These are phyloP conservation scores for Blastobotrys proliferans DNA, from an alignment of 1,139 yeast species.

Conservation along the genomic window DNA sequence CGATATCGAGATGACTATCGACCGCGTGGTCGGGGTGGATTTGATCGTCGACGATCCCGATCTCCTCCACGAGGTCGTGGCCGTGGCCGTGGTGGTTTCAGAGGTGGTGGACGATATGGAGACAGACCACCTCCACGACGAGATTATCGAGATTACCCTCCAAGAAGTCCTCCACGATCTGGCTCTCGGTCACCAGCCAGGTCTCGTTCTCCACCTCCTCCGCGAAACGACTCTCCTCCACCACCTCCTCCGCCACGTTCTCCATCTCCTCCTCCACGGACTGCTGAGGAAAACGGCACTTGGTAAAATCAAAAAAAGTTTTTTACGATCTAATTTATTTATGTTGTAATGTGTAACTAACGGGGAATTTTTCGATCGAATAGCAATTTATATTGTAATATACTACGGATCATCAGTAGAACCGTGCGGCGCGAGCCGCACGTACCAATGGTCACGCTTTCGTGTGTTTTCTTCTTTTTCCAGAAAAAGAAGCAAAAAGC, in stretches of 20 bases:
- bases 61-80: slow-evolving; percentile 5
- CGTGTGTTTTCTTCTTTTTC: too few species aligned
- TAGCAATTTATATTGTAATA: too few species aligned
- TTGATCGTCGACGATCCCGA: slow-evolving; percentile 16
- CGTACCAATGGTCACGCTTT: too few species aligned
- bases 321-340: background rate
- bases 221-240: slow-evolving; percentile 7
- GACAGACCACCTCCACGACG: slow-evolving; percentile 2
- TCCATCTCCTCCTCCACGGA: slow-evolving; percentile 6
- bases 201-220: slow-evolving; percentile 1
- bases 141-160: slow-evolving; percentile 9
- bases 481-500: too few species aligned
- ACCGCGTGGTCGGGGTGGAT: slow-evolving; percentile 19
- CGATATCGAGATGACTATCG: slow-evolving; percentile 16
- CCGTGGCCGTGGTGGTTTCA: slow-evolving; percentile 2
- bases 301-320: slow-evolving; percentile 4
- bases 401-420: too few species aligned
- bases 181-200: slow-evolving; percentile 6
- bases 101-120: slow-evolving; percentile 6
- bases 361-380: too few species aligned
- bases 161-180: slow-evolving; percentile 1
- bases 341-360: background rate
- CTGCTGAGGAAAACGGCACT: slow-evolving; percentile 9
- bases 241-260: slow-evolving; percentile 6
- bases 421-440: too few species aligned